phyloP scores from a whole-genome alignment of 495 filamentous ascomycete genomes.

The Aspergillus kassunensis region DNA sequence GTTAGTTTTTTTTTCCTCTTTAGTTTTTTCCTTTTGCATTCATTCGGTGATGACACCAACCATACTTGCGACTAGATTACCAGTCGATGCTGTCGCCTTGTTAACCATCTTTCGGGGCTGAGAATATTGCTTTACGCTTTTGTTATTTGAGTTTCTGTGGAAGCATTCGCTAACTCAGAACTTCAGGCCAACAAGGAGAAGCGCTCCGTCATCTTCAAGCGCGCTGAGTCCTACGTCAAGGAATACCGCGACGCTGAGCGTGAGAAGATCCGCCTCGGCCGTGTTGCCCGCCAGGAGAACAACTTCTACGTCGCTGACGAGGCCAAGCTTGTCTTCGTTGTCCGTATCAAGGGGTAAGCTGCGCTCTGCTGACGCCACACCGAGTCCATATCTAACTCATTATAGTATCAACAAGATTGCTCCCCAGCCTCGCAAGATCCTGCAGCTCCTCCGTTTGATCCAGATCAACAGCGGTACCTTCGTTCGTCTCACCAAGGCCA shows the following conservation, averaged over 20 bases:
- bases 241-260: conserved; percentile 98
- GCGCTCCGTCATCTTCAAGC: conserved; percentile 97
- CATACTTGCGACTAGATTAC: conserved; percentile 82
- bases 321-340: conserved; percentile 94
- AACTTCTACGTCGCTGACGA: conserved; percentile 91
- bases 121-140: conserved; percentile 43
- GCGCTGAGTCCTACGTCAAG: conserved; percentile 98
- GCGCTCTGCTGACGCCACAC: too few relatives aligned
- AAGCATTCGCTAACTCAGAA: conserved; percentile 38
- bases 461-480: conserved; percentile 99
- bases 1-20: conserved; percentile 52
- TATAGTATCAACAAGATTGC: conserved; percentile 99
- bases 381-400: conserved; percentile 13
- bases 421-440: conserved; percentile 99
- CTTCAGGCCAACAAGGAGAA: conserved; percentile 91
- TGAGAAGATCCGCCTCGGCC: conserved; percentile 91
- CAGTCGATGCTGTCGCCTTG: conserved; percentile 92
- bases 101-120: conserved; percentile 99
- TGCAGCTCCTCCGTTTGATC: conserved; percentile 96
- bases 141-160: conserved; percentile 12
- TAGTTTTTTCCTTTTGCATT: conserved; percentile 20
- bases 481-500: conserved; percentile 95
- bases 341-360: conserved; percentile 94
- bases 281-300: conserved; percentile 85
- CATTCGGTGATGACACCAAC: conserved; percentile 70